Evolutionary conservation across 1,284 basidiomycete species (phyloP).

Genomic region (Tilletia caries): DNA sequence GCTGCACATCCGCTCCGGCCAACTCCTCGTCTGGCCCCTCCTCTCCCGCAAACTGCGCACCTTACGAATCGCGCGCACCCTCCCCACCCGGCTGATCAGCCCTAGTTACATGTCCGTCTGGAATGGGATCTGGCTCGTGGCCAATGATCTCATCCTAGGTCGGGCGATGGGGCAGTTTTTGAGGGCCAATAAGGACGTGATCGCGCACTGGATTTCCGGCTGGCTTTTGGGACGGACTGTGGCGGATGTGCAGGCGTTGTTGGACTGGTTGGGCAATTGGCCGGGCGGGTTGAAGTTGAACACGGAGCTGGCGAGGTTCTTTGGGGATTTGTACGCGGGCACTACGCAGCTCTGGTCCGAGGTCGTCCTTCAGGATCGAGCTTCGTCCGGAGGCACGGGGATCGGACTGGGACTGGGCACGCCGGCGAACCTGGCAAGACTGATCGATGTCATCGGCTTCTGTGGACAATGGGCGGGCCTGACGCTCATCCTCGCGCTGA

Average conservation of each 20-base stretch:
- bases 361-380: constrained; percentile 14
- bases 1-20: constrained; percentile 53
- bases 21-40: constrained; percentile 54
- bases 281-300: constrained; percentile 94
- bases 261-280: constrained; percentile 89
- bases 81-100: constrained; percentile 22
- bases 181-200: constrained; percentile 19
- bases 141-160: constrained; percentile 84
- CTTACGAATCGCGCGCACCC: constrained; percentile 17
- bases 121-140: constrained; percentile 82
- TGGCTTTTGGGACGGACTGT: neutral
- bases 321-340: constrained; percentile 68
- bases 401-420: neutral
- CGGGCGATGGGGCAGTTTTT: constrained; percentile 62
- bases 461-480: constrained; percentile 64
- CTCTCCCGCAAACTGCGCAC: constrained; percentile 21
- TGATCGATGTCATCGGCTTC: constrained; percentile 61
- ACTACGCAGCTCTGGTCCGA: constrained; percentile 66
- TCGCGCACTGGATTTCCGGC: neutral
- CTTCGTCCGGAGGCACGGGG: neutral
- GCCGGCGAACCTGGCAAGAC: constrained; percentile 42
- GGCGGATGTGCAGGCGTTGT: constrained; percentile 50
- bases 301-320: constrained; percentile 80
- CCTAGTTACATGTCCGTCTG: constrained; percentile 66
- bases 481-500: constrained; percentile 67